Evolutionary conservation across 441 rosid genomes (phyloP).

Genomic region (Iberis amara): DNA sequence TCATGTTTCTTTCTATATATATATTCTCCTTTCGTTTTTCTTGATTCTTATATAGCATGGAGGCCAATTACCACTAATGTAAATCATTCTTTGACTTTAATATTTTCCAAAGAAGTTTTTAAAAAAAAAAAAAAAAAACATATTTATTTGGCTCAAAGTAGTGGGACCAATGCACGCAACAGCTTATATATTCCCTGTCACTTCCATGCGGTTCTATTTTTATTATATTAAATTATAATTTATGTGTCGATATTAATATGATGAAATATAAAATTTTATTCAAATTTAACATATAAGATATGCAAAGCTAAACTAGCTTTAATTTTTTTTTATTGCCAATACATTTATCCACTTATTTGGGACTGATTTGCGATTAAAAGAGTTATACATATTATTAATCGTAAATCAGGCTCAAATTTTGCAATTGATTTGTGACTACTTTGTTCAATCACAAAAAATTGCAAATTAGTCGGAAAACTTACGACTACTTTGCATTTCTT

Average conservation of each 20-base stretch:
- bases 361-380: too few species aligned
- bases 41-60: slow-evolving; percentile 25
- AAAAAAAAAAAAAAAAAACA: too few species aligned
- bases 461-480: too few species aligned
- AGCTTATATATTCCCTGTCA: slow-evolving; percentile 17
- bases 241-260: not conserved
- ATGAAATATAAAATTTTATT: not conserved
- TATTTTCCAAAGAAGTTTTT: slow-evolving; percentile 8
- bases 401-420: too few species aligned
- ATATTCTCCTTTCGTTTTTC: slow-evolving; percentile 18
- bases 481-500: too few species aligned
- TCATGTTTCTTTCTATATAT: slow-evolving; percentile 17
- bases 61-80: slow-evolving; percentile 31
- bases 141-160: slow-evolving; percentile 26
- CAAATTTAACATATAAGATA: not conserved
- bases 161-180: slow-evolving; percentile 12
- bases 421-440: too few species aligned
- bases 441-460: too few species aligned
- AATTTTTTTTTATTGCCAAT: not conserved
- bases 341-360: not conserved
- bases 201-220: slow-evolving; percentile 16
- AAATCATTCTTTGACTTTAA: slow-evolving; percentile 22
- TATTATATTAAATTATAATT: not conserved
- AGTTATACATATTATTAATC: too few species aligned
- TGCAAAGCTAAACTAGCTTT: not conserved